Conservation (phyloP, 164 flowering plant species). For the Litsea cubeba region DNA sequence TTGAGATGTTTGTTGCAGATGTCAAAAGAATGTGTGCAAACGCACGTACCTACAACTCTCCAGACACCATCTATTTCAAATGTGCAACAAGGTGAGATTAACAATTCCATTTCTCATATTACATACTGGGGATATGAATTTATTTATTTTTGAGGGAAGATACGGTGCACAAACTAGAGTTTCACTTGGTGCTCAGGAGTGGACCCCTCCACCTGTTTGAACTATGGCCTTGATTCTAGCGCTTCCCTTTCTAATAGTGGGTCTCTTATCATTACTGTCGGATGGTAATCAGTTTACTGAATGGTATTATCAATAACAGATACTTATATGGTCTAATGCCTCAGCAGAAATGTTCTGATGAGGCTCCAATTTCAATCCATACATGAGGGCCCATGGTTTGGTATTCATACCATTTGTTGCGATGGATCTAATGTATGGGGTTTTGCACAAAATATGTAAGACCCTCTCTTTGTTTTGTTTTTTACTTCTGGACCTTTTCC, state of each 20-base stretch:
- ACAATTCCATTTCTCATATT: neutral
- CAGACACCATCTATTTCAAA: conserved; percentile 92
- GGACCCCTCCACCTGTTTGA: neutral
- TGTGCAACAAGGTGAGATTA: conserved; percentile 71
- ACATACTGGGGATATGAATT: neutral
- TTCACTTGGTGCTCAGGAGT: neutral
- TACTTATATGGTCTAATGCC: too few species aligned
- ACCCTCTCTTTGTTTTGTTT: neutral
- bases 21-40: conserved; percentile 81
- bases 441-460: neutral
- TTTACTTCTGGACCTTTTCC: neutral
- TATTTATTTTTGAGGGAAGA: neutral
- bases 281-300: neutral
- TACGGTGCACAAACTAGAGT: neutral
- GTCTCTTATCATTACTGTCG: neutral
- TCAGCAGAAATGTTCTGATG: neutral
- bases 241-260: neutral
- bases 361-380: neutral
- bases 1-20: conserved; percentile 98
- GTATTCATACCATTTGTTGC: neutral
- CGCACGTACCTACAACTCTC: conserved; percentile 90
- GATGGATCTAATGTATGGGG: neutral
- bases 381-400: neutral
- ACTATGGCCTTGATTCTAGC: neutral
- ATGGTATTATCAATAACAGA: neutral